Evolutionary conservation across 139 green algal genomes (phyloP).

Genomic region (Tetradesmus obliquus): DNA sequence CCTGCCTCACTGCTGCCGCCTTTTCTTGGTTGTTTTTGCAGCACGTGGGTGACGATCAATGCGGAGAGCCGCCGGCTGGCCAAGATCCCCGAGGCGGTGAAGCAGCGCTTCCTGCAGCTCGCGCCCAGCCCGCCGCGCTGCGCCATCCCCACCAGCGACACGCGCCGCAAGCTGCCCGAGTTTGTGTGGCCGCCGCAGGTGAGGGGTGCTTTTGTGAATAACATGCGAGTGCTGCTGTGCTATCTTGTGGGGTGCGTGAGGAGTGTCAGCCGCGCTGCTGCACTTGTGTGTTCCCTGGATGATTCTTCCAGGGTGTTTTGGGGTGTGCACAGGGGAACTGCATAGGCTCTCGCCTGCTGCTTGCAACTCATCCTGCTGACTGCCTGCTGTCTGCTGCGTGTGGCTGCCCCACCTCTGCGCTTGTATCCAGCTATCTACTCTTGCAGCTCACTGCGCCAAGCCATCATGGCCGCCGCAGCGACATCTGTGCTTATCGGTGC

Average conservation of each 20-base stretch:
- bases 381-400: too few species aligned
- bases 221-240: neutral
- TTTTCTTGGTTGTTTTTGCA: conserved; percentile 43
- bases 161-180: conserved; percentile 69
- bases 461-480: too few species aligned
- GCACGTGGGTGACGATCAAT: conserved; percentile 96
- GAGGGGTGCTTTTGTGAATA: neutral
- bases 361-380: too few species aligned
- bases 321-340: too few species aligned
- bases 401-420: too few species aligned
- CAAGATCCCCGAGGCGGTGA: conserved; percentile 82
- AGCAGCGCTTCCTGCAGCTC: conserved; percentile 63
- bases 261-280: neutral
- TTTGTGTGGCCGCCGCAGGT: conserved; percentile 50
- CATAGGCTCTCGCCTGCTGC: too few species aligned
- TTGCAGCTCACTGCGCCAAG: neutral
- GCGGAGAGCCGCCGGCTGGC: conserved; percentile 76
- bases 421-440: too few species aligned
- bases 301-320: neutral
- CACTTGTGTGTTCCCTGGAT: neutral
- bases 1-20: too few species aligned
- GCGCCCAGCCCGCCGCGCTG: conserved; percentile 49
- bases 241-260: neutral
- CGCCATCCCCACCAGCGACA: conserved; percentile 58
- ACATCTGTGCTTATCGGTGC: neutral